Evolutionary conservation across 1,284 basidiomycete genomes (phyloP).

Genomic region (Malassezia brasiliensis): DNA sequence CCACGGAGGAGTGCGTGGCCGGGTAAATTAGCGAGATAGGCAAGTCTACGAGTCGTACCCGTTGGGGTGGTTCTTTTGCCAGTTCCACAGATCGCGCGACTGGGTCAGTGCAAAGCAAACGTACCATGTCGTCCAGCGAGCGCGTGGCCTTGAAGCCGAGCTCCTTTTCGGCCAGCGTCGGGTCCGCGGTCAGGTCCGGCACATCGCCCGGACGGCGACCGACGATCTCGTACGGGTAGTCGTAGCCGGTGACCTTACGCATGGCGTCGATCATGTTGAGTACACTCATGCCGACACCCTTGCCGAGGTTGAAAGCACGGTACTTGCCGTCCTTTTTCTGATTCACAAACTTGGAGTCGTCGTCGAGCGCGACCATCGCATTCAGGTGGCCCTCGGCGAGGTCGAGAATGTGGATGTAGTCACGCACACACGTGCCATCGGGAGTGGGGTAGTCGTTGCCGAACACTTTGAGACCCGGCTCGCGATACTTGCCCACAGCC

Average conservation of each 20-base stretch:
- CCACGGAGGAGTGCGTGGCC: background rate
- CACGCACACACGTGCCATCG: constrained; percentile 70
- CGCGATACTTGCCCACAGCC: constrained; percentile 78
- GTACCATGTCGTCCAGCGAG: constrained; percentile 34
- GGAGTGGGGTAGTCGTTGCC: constrained; percentile 95
- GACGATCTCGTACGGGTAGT: constrained; percentile 66
- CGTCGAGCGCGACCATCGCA: constrained; percentile 73
- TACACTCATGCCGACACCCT: constrained; percentile 83
- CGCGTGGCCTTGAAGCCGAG: constrained; percentile 77
- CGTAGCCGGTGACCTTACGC: constrained; percentile 80
- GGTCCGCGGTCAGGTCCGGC: constrained; percentile 91
- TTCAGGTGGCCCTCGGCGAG: constrained; percentile 85
- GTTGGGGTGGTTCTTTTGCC: constrained; percentile 50
- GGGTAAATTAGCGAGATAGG: background rate
- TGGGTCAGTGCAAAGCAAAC: background rate
- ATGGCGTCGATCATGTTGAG: constrained; percentile 91
- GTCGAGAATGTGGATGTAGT: constrained; percentile 95
- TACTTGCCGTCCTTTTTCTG: constrained; percentile 53
- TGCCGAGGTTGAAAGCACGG: constrained; percentile 94
- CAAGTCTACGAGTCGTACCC: constrained; percentile 33
- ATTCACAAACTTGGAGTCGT: constrained; percentile 54
- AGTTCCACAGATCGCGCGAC: constrained; percentile 45
- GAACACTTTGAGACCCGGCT: constrained; percentile 76
- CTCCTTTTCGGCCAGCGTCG: constrained; percentile 79
- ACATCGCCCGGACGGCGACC: constrained; percentile 84